These are phyloP conservation scores for Pythium vanterpoolii DNA, from an alignment of 352 stramenopile genomes.

Conservation along the genomic window DNA sequence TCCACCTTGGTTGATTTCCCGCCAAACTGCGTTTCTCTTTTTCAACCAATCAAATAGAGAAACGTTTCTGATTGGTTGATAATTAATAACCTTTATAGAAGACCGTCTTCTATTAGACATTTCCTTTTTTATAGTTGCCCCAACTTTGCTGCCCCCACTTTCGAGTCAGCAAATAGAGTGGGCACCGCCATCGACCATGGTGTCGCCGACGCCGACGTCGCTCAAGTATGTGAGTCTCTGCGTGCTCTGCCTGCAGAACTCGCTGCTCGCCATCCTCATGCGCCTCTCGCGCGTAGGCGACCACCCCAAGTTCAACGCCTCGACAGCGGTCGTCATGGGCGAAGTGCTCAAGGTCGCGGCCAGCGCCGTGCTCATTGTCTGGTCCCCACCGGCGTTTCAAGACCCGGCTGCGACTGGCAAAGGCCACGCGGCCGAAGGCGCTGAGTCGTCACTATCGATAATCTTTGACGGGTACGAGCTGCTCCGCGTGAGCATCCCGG, in stretches of 20 bases:
- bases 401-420: slow-evolving; percentile 3
- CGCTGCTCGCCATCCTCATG: slow-evolving; percentile 73
- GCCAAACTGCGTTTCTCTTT: slow-evolving; percentile 16
- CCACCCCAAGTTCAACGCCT: slow-evolving; percentile 65
- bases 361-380: slow-evolving; percentile 41
- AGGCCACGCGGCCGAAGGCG: slow-evolving; percentile 5
- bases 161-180: background rate
- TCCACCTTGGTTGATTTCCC: slow-evolving; percentile 15
- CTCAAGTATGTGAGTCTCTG: slow-evolving; percentile 79
- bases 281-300: slow-evolving; percentile 73
- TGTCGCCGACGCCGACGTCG: slow-evolving; percentile 25
- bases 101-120: background rate
- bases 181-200: slow-evolving; percentile 11
- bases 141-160: too few species aligned
- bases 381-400: slow-evolving; percentile 14
- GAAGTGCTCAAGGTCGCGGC: slow-evolving; percentile 70
- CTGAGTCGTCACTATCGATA: slow-evolving; percentile 20
- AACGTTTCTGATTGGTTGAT: background rate
- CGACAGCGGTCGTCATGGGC: slow-evolving; percentile 69
- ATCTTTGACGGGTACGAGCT: slow-evolving; percentile 67
- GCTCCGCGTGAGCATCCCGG: slow-evolving; percentile 70
- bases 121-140: background rate
- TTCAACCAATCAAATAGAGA: slow-evolving; percentile 17
- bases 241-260: slow-evolving; percentile 83
- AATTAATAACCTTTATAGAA: background rate